Base-by-base conservation (phyloP, 345 rosid species). In the Iberis pinnata region DNA sequence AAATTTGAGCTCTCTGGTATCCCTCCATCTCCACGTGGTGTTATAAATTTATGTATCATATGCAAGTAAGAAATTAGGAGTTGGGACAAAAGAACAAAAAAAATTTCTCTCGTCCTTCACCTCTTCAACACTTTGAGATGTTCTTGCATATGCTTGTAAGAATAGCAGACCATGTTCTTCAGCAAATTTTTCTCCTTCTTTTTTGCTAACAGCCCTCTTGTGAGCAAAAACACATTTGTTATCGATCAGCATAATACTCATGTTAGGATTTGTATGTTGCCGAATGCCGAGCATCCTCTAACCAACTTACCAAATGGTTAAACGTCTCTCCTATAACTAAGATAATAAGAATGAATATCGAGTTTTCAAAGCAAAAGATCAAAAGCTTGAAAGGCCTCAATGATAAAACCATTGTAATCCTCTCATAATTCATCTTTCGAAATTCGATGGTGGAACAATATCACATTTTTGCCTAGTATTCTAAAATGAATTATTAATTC, bases 161-260 rank as follows among this genome's bases (percentile, higher is more conserved):
- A 89, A 89, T 19, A 90, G 47, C 38, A 90, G 88, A 15, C 96
- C 95, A 25, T 90, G 76, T 75, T 90, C 96, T 72, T 79, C 84
- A 36, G 98, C 98, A 72, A 92, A 92, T 70, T 83, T 95, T 70
- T 88, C 93, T 8, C 98, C 98, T 76, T 92, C 98, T 71, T 92
- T 96, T 68, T 78, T 88, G 87, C 81, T 82, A 47, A 90, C 96
- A 65, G 96, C 96, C 64, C 98, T 84, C 47, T 84, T 68, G 48
- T 82, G 88, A 47, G 90, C 73, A 67, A 89, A 95, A 76, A 86
- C 97, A 29, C 78, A 75, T 73, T 89, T 89, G 76, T 89, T 89
- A 37, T 96, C 98, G 6, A 89, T 60, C 14, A 90, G 85, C 90
- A 84, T 82, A 53, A 86, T 87, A 19, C 85, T 73, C 98, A 90